Percentiles rank a stretch among this genome's conserved stretches.
Evolutionary conservation across 306 rosid genomes (phyloP).

Genomic region (Castanea mollissima): DNA sequence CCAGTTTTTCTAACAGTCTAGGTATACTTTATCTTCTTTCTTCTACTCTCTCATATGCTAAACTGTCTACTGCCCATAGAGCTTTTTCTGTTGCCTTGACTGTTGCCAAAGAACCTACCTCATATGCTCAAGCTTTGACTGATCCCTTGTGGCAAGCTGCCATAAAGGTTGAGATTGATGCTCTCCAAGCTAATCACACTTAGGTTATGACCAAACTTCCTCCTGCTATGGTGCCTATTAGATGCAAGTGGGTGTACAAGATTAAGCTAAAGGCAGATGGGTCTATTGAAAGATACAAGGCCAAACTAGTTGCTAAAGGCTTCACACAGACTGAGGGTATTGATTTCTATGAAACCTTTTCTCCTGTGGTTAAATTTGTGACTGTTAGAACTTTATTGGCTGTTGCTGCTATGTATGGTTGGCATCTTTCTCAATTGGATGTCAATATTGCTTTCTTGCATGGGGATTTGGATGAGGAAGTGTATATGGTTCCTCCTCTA

Average conservation of each 20-base stretch:
- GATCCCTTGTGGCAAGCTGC: background rate
- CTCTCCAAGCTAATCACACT: too few species aligned
- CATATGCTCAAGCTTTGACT: background rate
- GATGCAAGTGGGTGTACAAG: too few species aligned
- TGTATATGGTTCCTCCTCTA: background rate
- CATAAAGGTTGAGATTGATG: too few species aligned
- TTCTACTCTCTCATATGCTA: background rate
- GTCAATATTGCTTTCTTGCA: background rate
- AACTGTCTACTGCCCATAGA: background rate
- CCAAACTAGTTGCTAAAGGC: too few species aligned
- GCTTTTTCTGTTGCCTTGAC: background rate
- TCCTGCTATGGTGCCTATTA: too few species aligned
- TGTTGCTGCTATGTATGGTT: background rate
- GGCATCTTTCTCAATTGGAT: background rate
- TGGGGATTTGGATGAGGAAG: background rate
- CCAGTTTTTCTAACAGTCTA: too few species aligned
- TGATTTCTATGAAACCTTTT: too few species aligned
- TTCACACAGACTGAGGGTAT: too few species aligned
- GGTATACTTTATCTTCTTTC: background rate
- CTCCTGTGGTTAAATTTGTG: background rate
- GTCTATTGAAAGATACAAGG: too few species aligned
- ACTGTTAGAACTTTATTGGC: background rate
- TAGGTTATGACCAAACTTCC: too few species aligned
- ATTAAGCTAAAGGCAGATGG: too few species aligned
- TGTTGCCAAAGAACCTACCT: background rate